Evolutionary conservation across 805 yeast species (phyloP).

Genomic region (Wickerhamiella occidentalis): DNA sequence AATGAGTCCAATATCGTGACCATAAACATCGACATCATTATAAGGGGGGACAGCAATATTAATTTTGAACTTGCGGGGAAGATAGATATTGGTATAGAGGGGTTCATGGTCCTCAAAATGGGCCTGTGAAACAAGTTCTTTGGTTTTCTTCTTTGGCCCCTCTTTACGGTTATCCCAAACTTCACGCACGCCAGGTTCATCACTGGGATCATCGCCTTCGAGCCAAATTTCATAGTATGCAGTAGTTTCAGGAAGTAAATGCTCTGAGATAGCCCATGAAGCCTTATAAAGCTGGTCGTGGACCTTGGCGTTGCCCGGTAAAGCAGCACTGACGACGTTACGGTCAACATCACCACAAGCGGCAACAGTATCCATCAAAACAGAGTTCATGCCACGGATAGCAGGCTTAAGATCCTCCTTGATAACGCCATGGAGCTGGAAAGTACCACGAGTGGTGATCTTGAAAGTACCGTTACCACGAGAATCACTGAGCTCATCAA

Average conservation of each 20-base stretch:
- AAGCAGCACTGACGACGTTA: slow-evolving; percentile 87
- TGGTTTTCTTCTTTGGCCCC: slow-evolving; percentile 64
- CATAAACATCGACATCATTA: slow-evolving; percentile 93
- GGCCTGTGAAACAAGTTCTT: slow-evolving; percentile 75
- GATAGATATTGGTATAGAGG: slow-evolving; percentile 68
- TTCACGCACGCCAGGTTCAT: slow-evolving; percentile 51
- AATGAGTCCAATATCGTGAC: slow-evolving; percentile 86
- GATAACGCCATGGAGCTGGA: slow-evolving; percentile 89
- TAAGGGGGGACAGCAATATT: slow-evolving; percentile 92
- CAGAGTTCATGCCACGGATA: slow-evolving; percentile 84
- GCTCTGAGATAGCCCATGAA: slow-evolving; percentile 61
- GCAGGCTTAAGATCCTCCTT: slow-evolving; percentile 82
- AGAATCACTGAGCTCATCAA: slow-evolving; percentile 65
- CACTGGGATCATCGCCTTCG: slow-evolving; percentile 67
- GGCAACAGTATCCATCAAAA: slow-evolving; percentile 84
- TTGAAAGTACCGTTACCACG: slow-evolving; percentile 91
- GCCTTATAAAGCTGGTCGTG: slow-evolving; percentile 60
- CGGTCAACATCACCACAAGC: slow-evolving; percentile 98
- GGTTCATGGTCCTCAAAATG: slow-evolving; percentile 77
- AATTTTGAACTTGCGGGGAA: slow-evolving; percentile 92
- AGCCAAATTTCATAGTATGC: slow-evolving; percentile 97
- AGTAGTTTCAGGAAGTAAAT: slow-evolving; percentile 78
- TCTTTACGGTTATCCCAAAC: slow-evolving; percentile 52
- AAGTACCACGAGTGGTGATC: slow-evolving; percentile 92
- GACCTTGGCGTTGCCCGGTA: slow-evolving; percentile 71